phyloP scores from a whole-genome alignment of 805 yeast genomes.

The Suhomyces faveliae region DNA sequence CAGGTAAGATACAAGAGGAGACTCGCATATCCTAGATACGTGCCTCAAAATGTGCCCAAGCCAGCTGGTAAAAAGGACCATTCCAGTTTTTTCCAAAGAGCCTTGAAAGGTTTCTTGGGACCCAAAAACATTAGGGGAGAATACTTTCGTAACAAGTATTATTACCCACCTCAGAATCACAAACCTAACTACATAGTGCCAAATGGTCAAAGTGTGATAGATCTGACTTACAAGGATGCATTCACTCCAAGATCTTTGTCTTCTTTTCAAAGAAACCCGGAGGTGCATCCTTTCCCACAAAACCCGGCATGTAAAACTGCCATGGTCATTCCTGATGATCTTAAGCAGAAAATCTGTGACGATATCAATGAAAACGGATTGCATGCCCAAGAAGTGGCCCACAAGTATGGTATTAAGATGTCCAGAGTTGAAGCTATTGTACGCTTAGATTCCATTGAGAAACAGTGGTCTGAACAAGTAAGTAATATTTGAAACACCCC shows the following conservation, averaged over 20 bases:
- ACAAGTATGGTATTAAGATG: slow-evolving; percentile 73
- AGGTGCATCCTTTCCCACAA: slow-evolving; percentile 78
- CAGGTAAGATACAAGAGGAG: slow-evolving; percentile 27
- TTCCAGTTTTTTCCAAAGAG: slow-evolving; percentile 55
- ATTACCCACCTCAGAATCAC: slow-evolving; percentile 63
- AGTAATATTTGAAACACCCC: slow-evolving; percentile 29
- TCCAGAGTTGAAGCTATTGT: slow-evolving; percentile 89
- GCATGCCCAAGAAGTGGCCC: slow-evolving; percentile 71
- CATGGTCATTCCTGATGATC: slow-evolving; percentile 52
- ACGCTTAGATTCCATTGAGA: slow-evolving; percentile 64
- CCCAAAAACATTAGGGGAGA: slow-evolving; percentile 83
- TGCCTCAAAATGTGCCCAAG: slow-evolving; percentile 29
- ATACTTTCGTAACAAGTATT: slow-evolving; percentile 72
- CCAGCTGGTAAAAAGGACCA: slow-evolving; percentile 40
- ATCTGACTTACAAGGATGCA: slow-evolving; percentile 21
- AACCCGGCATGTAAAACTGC: slow-evolving; percentile 73
- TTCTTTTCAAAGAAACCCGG: slow-evolving; percentile 19
- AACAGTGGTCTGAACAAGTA: slow-evolving; percentile 58
- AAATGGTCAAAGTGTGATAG: slow-evolving; percentile 40
- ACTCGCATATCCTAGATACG: slow-evolving; percentile 37
- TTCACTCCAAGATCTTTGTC: slow-evolving; percentile 16
- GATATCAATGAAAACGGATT: slow-evolving; percentile 53
- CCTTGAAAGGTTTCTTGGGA: slow-evolving; percentile 75
- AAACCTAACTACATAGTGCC: slow-evolving; percentile 71
- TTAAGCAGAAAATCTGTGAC: slow-evolving; percentile 59